Evolutionary conservation across 1,139 yeast species (phyloP).

Genomic region (Protomyces macrosporus): DNA sequence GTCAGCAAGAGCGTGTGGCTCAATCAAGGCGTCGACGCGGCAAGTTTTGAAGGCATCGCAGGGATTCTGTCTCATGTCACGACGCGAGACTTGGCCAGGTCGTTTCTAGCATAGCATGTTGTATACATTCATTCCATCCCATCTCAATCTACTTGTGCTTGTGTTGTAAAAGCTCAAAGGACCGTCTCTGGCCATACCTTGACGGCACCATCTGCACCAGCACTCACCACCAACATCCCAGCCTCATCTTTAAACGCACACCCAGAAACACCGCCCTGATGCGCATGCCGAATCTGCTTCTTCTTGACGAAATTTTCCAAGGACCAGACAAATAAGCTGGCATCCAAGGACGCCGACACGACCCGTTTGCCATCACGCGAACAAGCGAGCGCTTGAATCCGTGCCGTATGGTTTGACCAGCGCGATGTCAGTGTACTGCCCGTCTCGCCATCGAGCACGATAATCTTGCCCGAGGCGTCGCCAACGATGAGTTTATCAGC

Average conservation of each 20-base stretch:
- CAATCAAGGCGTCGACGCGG: not conserved
- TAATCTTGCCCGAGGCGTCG: slow-evolving; percentile 76
- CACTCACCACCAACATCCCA: slow-evolving; percentile 43
- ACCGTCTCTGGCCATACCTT: slow-evolving; percentile 54
- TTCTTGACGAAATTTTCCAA: slow-evolving; percentile 73
- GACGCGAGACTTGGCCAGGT: not conserved
- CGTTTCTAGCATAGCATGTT: not conserved
- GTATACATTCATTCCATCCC: not conserved
- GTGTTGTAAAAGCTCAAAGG: not conserved
- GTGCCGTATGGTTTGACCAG: slow-evolving; percentile 93
- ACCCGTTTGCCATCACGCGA: slow-evolving; percentile 63
- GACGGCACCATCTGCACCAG: slow-evolving; percentile 77
- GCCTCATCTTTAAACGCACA: slow-evolving; percentile 63
- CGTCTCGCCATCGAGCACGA: slow-evolving; percentile 53
- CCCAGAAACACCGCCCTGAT: slow-evolving; percentile 76
- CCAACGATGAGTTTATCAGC: slow-evolving; percentile 73
- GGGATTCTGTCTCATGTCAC: no score
- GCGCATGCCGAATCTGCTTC: slow-evolving; percentile 70
- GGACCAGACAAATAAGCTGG: slow-evolving; percentile 72
- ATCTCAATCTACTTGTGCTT: no score
- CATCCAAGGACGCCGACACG: slow-evolving; percentile 77
- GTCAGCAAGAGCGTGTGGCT: slow-evolving; percentile 18
- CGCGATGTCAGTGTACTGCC: slow-evolving; percentile 68
- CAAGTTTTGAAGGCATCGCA: not conserved
- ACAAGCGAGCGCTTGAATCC: slow-evolving; percentile 75